A percentile compares a stretch with the other conserved stretches of the same genome.
Conservation (phyloP, 306 rosid genomes). For the Hippophae tibetana region DNA sequence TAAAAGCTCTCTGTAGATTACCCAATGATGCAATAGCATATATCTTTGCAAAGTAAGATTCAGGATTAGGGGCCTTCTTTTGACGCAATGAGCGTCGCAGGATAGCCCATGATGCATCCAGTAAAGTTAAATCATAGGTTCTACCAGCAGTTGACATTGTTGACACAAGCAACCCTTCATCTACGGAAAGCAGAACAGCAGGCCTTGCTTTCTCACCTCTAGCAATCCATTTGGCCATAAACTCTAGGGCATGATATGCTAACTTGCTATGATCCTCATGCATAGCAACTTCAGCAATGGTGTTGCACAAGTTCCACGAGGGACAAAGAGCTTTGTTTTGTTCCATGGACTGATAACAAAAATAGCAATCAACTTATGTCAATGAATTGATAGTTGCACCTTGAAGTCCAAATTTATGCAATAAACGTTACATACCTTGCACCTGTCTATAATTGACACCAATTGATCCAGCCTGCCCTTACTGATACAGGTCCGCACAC, state of each 20-base stretch:
- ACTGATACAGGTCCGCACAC: constrained; percentile 43
- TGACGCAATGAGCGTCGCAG: constrained; percentile 64
- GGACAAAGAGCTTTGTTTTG: constrained; percentile 97
- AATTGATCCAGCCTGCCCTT: constrained; percentile 62
- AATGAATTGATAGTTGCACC: constrained; percentile 15
- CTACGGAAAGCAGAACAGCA: constrained; percentile 43
- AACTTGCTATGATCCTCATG: constrained; percentile 72
- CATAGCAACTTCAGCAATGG: constrained; percentile 53
- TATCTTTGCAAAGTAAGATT: constrained; percentile 72
- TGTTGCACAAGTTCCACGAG: constrained; percentile 55
- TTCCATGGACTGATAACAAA: constrained; percentile 56
- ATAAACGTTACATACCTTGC: constrained; percentile 46
- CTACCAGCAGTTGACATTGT: constrained; percentile 75
- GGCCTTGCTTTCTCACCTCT: constrained; percentile 74
- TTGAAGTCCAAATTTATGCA: constrained; percentile 3
- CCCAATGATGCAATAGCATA: constrained; percentile 73
- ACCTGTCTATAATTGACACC: constrained; percentile 69
- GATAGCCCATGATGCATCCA: constrained; percentile 84
- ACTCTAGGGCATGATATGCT: constrained; percentile 62
- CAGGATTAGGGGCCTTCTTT: constrained; percentile 78
- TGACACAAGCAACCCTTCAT: constrained; percentile 75
- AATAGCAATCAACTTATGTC: constrained; percentile 16
- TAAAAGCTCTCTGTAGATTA: constrained; percentile 67
- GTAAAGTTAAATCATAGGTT: constrained; percentile 50
- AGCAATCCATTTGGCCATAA: constrained; percentile 79